Evolutionary conservation across 345 rosid species (phyloP), one percentile per base, ranked within the genome.

Genomic region (Citrus cavaleriei): DNA sequence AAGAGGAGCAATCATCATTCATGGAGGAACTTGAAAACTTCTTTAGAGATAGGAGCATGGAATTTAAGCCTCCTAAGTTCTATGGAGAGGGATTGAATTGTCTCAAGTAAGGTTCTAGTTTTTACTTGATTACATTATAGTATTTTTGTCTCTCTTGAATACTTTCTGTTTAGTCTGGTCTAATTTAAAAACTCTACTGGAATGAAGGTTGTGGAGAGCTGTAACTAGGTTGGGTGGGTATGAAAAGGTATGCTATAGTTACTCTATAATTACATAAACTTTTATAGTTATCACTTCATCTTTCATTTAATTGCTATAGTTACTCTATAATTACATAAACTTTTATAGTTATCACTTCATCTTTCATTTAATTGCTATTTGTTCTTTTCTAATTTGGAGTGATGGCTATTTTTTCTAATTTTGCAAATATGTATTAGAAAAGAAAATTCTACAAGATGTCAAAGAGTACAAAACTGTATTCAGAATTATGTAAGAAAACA

Each of bases 61-160:
- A 90, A 70, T 91, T 91, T 86, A 91, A 87, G 80, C 90, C 93
- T 75, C 95, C 93, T 9, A 91, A 89, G 82, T 91, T 91, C 83
- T 90, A 90, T 74, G 90, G 93, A 75, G 93, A 89, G 69, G 90
- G 86, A 35, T 81, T 91, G 79, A 91, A 91, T 85, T 90, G 90
- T 74, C 89, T 91, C 13, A 91, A 91, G 95, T 91, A 83, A 81
- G 89, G 85, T 81, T 21, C 62, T 24, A 30, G 35, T 35, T 37
- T 7, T 68, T 66, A 46, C 49, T 72, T 68, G 21, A 55, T 70
- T 70, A 3, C 54, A 13, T 46, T 46, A 46, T 46, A 13, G 51
- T 46, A 46, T 13, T 46, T 46, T 46, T 46, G 18, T 46, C 40
- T 12, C 62, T 61, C 69, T 30, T 38, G 19, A 5, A 7, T 72